Conservation (phyloP, 306 rosid genomes). For the Vigna reflexopilosa region DNA sequence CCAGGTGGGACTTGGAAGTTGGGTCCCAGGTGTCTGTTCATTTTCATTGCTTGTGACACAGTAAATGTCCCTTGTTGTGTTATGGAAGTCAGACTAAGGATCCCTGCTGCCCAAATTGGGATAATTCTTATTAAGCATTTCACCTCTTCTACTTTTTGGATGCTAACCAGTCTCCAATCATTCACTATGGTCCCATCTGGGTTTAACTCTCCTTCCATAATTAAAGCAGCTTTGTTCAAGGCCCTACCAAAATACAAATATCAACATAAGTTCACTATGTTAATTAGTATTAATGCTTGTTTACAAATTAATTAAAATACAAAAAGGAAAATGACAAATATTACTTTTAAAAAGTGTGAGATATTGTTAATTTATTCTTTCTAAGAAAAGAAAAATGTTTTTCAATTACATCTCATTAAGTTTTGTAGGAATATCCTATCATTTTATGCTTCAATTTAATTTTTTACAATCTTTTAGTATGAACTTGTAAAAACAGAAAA, state of each 20-base stretch:
- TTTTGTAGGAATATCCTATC: no score
- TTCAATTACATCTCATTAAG: no score
- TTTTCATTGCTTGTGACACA: conserved; percentile 72
- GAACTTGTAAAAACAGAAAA: background rate
- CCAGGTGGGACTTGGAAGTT: conserved; percentile 75
- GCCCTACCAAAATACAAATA: conserved; percentile 28
- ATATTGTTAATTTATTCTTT: no score
- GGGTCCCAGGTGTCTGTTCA: conserved; percentile 76
- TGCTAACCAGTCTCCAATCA: conserved; percentile 58
- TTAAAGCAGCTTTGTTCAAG: conserved; percentile 66
- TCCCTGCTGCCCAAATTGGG: conserved; percentile 66
- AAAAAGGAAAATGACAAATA: background rate
- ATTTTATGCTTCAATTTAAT: no score
- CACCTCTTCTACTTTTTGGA: conserved; percentile 76
- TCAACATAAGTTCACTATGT: background rate
- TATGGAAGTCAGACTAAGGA: conserved; percentile 51
- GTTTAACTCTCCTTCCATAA: conserved; percentile 58
- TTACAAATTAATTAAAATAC: background rate
- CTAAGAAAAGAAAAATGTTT: no score
- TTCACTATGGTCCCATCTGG: conserved; percentile 56
- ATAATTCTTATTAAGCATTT: conserved; percentile 57
- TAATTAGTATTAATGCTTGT: background rate
- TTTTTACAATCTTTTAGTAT: background rate
- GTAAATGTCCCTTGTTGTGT: conserved; percentile 63
- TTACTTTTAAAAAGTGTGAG: no score